phyloP scores from a whole-genome alignment of 208 protist species.

The Crithidia brevicula region DNA sequence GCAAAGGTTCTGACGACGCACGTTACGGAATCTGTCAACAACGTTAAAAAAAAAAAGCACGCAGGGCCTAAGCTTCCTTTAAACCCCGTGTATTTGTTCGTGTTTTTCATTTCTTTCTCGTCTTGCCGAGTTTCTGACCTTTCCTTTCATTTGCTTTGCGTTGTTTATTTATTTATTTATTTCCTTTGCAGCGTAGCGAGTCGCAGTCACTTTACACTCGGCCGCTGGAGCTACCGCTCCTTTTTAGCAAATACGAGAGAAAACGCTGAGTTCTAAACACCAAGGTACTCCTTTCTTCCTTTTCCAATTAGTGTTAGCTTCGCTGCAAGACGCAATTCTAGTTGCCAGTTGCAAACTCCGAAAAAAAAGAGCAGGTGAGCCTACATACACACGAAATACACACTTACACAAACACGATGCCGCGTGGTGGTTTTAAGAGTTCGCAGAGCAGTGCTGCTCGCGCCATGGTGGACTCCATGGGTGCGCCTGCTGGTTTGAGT shows the following conservation, averaged over 20 bases:
- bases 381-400: not conserved
- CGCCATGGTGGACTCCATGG: conserved; percentile 49
- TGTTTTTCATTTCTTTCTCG: no score
- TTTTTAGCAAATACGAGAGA: not conserved
- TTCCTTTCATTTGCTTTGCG: not conserved
- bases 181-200: not conserved
- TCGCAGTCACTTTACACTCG: not conserved
- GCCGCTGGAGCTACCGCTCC: not conserved
- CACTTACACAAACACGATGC: conserved; percentile 9
- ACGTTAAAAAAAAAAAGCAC: no score
- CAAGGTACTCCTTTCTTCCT: no score
- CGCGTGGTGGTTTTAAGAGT: conserved; percentile 36
- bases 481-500: conserved; percentile 55
- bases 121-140: not conserved
- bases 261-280: no score
- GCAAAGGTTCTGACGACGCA: not conserved
- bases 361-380: not conserved
- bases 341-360: no score
- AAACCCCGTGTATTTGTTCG: not conserved
- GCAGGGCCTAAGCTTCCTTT: no score
- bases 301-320: no score
- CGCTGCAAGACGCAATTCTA: no score
- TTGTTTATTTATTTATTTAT: conserved; percentile 4
- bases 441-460: conserved; percentile 73
- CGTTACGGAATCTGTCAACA: not conserved